Conservation (phyloP, 176 grass and related monocot genomes). For the Triticum aestivum region IWGSC_CS_RefSeq_v2.1 NC_057806.1:117422841-117423340, state of each 20-base stretch:
- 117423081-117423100: slow-evolving; percentile 38
- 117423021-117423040: not conserved
- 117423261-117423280: slow-evolving; percentile 26
- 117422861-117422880: too few relatives aligned
- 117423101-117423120: not conserved
- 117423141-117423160: not conserved
- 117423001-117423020: not conserved
- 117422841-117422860: too few relatives aligned
- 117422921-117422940: not conserved
- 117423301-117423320: not conserved
- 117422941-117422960: slow-evolving; percentile 26
- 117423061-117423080: slow-evolving; percentile 7
- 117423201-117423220: slow-evolving; percentile 33
- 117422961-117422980: slow-evolving; percentile 32
- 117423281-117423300: not conserved
- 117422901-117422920: too few relatives aligned
- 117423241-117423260: slow-evolving; percentile 20
- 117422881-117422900: too few relatives aligned
- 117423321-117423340: slow-evolving; percentile 24
- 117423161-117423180: not conserved
- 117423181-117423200: not conserved
- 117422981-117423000: slow-evolving; percentile 14
- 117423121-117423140: not conserved
- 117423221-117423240: not conserved
- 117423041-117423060: not conserved